phyloP scores from a whole-genome alignment of 306 rosid species.

The Prunus mongolica region DNA sequence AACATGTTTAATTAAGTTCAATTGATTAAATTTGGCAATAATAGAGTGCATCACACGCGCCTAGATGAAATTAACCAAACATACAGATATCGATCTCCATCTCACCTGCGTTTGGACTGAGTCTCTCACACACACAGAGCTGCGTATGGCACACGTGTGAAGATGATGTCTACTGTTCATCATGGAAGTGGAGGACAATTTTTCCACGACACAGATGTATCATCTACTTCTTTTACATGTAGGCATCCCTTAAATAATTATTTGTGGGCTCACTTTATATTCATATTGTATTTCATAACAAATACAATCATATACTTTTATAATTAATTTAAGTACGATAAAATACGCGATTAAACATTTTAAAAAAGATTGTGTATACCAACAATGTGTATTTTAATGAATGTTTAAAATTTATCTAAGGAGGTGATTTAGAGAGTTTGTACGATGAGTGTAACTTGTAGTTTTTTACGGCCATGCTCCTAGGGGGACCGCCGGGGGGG shows the following conservation, averaged over 20 bases:
- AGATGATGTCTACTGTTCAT: background rate
- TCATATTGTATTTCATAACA: background rate
- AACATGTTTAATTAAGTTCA: background rate
- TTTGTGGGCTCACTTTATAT: too few relatives aligned
- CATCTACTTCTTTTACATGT: background rate
- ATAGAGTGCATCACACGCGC: slow-evolving; percentile 18
- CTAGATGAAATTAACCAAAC: slow-evolving; percentile 7
- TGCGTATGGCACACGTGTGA: slow-evolving; percentile 11
- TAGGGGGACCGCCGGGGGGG: too few relatives aligned
- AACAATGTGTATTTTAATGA: too few relatives aligned
- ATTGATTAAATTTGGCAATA: background rate
- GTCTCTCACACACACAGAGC: background rate
- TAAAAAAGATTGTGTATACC: too few relatives aligned
- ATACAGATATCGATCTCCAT: slow-evolving; percentile 15
- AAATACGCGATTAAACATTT: too few relatives aligned
- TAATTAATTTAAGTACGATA: too few relatives aligned
- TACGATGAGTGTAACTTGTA: too few relatives aligned
- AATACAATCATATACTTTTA: too few relatives aligned
- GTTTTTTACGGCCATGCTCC: too few relatives aligned
- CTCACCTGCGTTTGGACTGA: slow-evolving; percentile 5
- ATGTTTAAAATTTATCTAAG: too few relatives aligned
- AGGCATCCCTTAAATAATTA: too few relatives aligned
- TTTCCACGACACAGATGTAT: background rate
- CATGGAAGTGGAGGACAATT: background rate
- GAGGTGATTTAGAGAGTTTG: too few relatives aligned